Evolutionary conservation across 108 stramenopile species (phyloP).

Genomic region (Aurantiochytrium sp.): DNA sequence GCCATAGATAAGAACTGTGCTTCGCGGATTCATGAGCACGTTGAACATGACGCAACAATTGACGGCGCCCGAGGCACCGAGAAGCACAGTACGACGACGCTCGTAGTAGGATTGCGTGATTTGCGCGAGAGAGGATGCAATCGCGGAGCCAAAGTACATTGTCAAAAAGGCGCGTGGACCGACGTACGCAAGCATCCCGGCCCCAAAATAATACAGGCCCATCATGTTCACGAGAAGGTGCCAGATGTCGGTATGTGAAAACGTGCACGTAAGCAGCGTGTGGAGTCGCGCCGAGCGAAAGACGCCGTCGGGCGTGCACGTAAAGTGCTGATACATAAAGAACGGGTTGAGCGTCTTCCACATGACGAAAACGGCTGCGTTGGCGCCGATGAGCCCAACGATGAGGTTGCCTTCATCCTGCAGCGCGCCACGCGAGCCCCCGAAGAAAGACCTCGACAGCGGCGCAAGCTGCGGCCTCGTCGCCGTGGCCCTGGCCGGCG

Average conservation of each 20-base stretch:
- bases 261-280: neutral
- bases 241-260: neutral
- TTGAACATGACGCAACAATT: neutral
- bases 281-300: neutral
- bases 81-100: neutral
- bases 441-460: neutral
- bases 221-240: constrained; percentile 23
- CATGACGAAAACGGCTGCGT: neutral
- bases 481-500: no score
- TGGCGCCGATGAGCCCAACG: constrained; percentile 10
- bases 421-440: neutral
- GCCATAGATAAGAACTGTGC: neutral
- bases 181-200: neutral
- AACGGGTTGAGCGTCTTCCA: constrained; percentile 3
- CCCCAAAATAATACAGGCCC: constrained; percentile 4
- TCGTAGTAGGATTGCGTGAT: neutral
- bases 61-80: constrained; percentile 21
- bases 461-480: no score
- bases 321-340: constrained; percentile 2
- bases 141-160: neutral
- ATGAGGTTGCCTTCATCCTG: neutral
- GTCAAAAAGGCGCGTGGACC: neutral
- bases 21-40: neutral
- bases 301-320: neutral
- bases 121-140: neutral